These are phyloP conservation scores for Picea abies DNA, from an alignment of 83 land plant species.

Conservation along the genomic window DNA sequence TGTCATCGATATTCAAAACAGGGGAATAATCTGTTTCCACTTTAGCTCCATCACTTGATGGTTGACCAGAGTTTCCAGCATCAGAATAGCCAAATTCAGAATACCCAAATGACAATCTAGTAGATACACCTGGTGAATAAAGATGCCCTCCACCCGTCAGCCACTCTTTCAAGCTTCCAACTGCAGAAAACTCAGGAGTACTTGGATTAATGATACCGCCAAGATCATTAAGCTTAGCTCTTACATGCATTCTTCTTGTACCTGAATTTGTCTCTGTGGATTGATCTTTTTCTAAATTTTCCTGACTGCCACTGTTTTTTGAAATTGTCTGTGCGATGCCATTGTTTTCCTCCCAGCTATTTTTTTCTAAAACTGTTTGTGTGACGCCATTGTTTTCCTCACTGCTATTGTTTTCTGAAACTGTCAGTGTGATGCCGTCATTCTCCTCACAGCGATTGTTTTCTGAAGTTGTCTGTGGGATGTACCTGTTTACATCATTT, in stretches of 20 bases:
- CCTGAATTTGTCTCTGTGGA: background rate
- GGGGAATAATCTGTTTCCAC: background rate
- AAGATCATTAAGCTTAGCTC: background rate
- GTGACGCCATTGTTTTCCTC: too few relatives aligned
- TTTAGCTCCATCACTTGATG: background rate
- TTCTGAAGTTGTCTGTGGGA: too few relatives aligned
- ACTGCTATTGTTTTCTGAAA: too few relatives aligned
- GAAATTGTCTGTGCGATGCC: background rate
- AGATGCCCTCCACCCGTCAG: background rate
- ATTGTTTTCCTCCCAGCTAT: background rate
- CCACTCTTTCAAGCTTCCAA: constrained; percentile 1
- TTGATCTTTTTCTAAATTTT: background rate
- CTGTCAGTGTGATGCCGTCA: too few relatives aligned
- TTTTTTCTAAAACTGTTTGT: too few relatives aligned
- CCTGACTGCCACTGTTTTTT: background rate
- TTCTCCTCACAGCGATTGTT: too few relatives aligned
- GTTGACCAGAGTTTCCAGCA: background rate
- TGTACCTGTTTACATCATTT: background rate
- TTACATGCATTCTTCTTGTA: background rate
- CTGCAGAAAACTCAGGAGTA: background rate
- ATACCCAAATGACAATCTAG: background rate
- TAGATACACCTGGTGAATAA: background rate
- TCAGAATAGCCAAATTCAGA: background rate
- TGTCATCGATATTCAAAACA: background rate
- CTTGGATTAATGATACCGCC: background rate